phyloP scores from a whole-genome alignment of 2,329 filamentous ascomycete genomes.

The Colletotrichum camelliae region DNA sequence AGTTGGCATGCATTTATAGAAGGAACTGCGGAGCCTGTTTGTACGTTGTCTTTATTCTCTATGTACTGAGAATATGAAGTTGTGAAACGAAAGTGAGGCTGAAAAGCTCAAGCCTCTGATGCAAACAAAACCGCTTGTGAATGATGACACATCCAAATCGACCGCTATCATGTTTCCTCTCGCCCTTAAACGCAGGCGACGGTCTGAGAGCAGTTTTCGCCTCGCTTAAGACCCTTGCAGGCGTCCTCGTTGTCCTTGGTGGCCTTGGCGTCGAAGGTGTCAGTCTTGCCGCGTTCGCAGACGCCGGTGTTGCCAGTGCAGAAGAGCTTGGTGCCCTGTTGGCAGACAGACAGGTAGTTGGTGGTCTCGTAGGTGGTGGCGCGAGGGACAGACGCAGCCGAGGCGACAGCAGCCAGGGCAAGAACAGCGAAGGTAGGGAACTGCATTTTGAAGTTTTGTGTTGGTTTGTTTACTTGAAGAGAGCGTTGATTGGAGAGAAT shows the following conservation, averaged over 20 bases:
- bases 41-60: not conserved
- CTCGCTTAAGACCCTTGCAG: not conserved
- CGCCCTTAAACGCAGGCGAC: not conserved
- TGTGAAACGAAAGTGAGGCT: accelerated
- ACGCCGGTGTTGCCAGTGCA: constrained; percentile 1
- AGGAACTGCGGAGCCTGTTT: accelerated
- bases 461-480: not conserved
- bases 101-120: not conserved
- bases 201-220: not conserved
- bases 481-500: not conserved
- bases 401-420: not conserved
- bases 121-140: not conserved
- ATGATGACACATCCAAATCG: not conserved
- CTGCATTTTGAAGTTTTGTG: not conserved
- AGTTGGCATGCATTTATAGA: not conserved
- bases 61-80: not conserved
- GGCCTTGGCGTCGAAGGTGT: not conserved
- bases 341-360: not conserved
- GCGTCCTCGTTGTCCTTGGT: not conserved
- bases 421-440: not conserved
- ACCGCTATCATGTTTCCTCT: not conserved
- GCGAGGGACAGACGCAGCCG: not conserved
- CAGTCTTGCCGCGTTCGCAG: not conserved
- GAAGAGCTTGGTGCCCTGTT: not conserved
- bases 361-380: not conserved